A percentile compares a stretch with the other conserved stretches of the same genome.
Evolutionary conservation across 192 early-diverging fungal species (phyloP).

Genomic region (Rhizophagus sp.): DNA sequence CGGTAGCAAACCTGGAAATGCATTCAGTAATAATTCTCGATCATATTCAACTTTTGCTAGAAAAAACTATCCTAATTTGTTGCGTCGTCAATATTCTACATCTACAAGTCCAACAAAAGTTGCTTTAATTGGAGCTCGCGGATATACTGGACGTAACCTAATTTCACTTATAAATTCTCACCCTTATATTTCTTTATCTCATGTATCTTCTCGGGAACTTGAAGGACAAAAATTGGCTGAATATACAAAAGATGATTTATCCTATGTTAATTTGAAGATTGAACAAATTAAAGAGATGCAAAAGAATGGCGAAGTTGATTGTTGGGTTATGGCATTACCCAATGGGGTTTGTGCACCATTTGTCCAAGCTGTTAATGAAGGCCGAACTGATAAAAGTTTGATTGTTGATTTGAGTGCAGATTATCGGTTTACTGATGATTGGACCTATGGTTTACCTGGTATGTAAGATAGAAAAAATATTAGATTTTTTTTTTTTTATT

Average conservation of each 20-base stretch:
- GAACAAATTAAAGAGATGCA: constrained; percentile 63
- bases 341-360: constrained; percentile 94
- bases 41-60: constrained; percentile 58
- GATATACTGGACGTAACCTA: constrained; percentile 94
- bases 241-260: constrained; percentile 70
- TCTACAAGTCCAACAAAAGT: constrained; percentile 52
- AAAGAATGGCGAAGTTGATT: constrained; percentile 73
- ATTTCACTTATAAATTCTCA: constrained; percentile 89
- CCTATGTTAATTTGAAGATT: constrained; percentile 82
- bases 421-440: constrained; percentile 83
- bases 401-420: constrained; percentile 92
- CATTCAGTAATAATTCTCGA: constrained; percentile 37
- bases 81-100: constrained; percentile 66
- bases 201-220: constrained; percentile 94
- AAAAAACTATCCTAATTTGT: constrained; percentile 21
- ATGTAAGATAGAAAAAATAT: background rate
- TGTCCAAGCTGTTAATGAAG: constrained; percentile 75
- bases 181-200: constrained; percentile 80
- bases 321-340: constrained; percentile 96
- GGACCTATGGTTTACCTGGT: constrained; percentile 86
- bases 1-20: constrained; percentile 25
- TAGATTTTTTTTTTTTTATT: too few species aligned
- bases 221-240: constrained; percentile 79
- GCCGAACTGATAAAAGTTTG: constrained; percentile 54
- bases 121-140: constrained; percentile 96